Evolutionary conservation across 75 land plant genomes (phyloP), one percentile per base, ranked within the genome.

Genomic region (Pinus taeda): DNA sequence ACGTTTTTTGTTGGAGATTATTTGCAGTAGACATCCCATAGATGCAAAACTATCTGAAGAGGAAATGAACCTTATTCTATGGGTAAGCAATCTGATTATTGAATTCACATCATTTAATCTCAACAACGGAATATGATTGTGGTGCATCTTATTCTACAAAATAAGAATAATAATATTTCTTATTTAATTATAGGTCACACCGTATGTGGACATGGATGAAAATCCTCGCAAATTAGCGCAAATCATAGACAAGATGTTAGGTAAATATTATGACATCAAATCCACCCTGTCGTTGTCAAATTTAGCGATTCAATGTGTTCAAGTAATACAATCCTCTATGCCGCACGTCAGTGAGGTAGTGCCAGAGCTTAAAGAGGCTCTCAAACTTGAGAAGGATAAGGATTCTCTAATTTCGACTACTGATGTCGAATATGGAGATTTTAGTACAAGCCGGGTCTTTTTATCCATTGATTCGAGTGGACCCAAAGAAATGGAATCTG

Each of bases 271-370:
- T 60, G 59, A 82, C 39, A 24, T 36, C 17, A 62, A 81, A 45
- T 81, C 83, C 6, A 61, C 59, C 0, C 53, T 67, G 73, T 62
- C 4, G 62, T 78, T 3, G 36, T 14, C 30, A 79, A 78, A 21
- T 6, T 82, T n/a, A 49, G 84, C 87, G 22, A 59, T 76, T 17
- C 74, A 53, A 57, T 85, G 84, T 78, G 79, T 75, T 14, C 57
- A 20, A 24, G 55, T 29, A 30, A 65, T 53, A 55, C 75, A 75
- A 3, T 71, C 73, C 18, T 49, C 49, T n/a, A 75, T 84, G 75
- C 87, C 84, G 2, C 55, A 67, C 49, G 79, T 82, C 74, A 60
- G 57, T 12, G 79, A 78, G 73, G 81, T 85, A 7, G 81, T 82
- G 15, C 57, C 18, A 7, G 80, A 85, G 57, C 80, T 82, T 7